Base-by-base conservation (phyloP, 1,284 basidiomycete species). In the Ceratobasidium sp. region DNA sequence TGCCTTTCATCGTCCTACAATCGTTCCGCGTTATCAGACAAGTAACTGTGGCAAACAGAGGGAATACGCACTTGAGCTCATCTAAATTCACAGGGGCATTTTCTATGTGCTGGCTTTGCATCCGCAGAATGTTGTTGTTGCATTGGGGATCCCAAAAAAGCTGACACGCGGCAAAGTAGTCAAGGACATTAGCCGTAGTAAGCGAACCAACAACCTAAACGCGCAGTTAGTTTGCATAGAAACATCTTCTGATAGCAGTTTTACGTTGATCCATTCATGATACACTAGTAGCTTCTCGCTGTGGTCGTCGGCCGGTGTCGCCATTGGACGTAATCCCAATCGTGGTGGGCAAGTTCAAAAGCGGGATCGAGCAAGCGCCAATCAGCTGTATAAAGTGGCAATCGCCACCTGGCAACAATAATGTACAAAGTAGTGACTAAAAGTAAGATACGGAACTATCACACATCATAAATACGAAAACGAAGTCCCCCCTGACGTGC, bases 91-190 rank as follows among this genome's bases (percentile, higher is more conserved):
- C 93, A 89, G 12, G 85, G 80, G 70, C 83, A 26, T 90, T n/a
- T n/a, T n/a, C 92, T 0, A 90, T 90, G 77, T 92, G 89, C 82
- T 90, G 89, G 0, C 92, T 94, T 80, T 95, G 93, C 93, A 95
- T 95, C 77, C 92, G 89, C 55, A 95, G 82, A 32, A 92, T 88
- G 78, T 94, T 91, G 79, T 95, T 95, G 80, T 91, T 94, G 80
- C 92, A 93, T 80, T 92, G 89, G 79, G 92, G 92, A 81, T 95
- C 93, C 79, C 93, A 95, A 82, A 94, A 94, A 88, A 93, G 67
- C 16, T 70, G 93, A 18, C 92, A 93, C 0, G 87, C 87, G 18
- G 89, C 84, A 79, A 95, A 95, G 81, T 94, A 95, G 71, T 94
- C 92, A 75, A 94, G 89, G 50, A 92, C 92, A 78, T 92, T 93